Evolutionary conservation across 257 asterid species (phyloP).

Genomic region (Solanum arcanum): DNA sequence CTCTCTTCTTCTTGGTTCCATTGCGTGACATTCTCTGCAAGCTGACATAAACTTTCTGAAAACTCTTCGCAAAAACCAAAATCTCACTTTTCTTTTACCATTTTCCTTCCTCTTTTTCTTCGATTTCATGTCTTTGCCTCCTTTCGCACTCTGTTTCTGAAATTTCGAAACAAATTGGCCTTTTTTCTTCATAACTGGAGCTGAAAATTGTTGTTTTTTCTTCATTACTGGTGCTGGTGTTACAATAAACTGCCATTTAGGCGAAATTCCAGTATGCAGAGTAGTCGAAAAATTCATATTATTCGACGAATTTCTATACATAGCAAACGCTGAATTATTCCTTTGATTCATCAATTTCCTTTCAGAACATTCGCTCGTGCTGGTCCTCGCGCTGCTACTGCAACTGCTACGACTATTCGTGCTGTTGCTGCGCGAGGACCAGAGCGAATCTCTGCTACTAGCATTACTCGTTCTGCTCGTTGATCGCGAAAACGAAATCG

Average conservation of each 20-base stretch:
- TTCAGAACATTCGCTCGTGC: constrained; percentile 33
- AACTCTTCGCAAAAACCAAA: constrained; percentile 38
- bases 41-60: constrained; percentile 40
- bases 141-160: constrained; percentile 3
- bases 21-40: constrained; percentile 79
- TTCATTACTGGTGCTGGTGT: constrained; percentile 42
- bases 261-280: constrained; percentile 25
- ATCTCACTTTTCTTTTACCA: neutral
- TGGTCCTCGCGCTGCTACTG: constrained; percentile 62
- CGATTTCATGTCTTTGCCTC: constrained; percentile 8
- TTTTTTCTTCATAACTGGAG: constrained; percentile 15
- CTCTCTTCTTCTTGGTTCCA: constrained; percentile 21
- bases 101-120: constrained; percentile 4
- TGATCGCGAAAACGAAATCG: constrained; percentile 35
- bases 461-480: constrained; percentile 56
- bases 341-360: constrained; percentile 2
- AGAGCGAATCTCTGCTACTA: constrained; percentile 40
- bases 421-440: constrained; percentile 77
- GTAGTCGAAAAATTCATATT: neutral
- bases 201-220: constrained; percentile 1
- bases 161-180: constrained; percentile 11
- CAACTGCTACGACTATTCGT: constrained; percentile 51
- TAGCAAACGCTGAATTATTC: neutral
- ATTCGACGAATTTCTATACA: neutral
- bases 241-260: constrained; percentile 54